phyloP scores from a whole-genome alignment of 176 grass and related monocot genomes.

The Oryza australiensis region DNA sequence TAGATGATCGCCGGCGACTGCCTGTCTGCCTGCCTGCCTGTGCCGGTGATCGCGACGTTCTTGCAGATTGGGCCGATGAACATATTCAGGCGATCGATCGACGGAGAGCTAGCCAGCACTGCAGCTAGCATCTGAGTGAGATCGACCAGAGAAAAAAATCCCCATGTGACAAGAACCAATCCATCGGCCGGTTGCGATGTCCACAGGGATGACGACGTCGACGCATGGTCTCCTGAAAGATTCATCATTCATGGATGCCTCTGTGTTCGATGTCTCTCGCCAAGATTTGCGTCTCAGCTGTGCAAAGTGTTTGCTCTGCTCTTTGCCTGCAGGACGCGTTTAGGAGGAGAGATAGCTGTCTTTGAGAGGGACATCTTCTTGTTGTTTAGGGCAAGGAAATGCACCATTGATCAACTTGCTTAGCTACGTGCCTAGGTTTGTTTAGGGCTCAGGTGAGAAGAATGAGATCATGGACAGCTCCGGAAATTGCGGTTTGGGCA shows the following conservation, averaged over 20 bases:
- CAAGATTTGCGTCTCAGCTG: neutral
- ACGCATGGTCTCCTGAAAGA: neutral
- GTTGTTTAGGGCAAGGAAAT: conserved; percentile 18
- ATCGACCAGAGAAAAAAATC: neutral
- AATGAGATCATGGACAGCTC: conserved; percentile 12
- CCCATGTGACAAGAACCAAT: conserved; percentile 19
- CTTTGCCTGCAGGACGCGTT: conserved; percentile 10
- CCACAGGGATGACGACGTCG: neutral
- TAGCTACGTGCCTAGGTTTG: neutral
- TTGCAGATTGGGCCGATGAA: neutral
- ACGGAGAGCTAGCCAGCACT: too few relatives aligned
- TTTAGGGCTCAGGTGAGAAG: conserved; percentile 22
- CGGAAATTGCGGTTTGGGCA: conserved; percentile 18
- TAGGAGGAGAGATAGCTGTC: neutral
- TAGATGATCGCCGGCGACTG: neutral
- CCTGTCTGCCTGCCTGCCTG: neutral
- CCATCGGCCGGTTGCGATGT: conserved; percentile 1
- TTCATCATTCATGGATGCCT: neutral
- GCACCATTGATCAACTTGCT: neutral
- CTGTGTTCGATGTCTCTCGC: neutral
- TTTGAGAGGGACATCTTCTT: conserved; percentile 28
- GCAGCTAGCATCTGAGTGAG: too few relatives aligned
- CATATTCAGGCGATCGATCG: neutral
- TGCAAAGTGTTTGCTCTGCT: neutral
- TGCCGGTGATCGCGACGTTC: neutral